A percentile compares a stretch with the other conserved stretches of the same genome.
phyloP scores from a whole-genome alignment of 805 yeast genomes.

The Candida khao-thaluensis region DNA sequence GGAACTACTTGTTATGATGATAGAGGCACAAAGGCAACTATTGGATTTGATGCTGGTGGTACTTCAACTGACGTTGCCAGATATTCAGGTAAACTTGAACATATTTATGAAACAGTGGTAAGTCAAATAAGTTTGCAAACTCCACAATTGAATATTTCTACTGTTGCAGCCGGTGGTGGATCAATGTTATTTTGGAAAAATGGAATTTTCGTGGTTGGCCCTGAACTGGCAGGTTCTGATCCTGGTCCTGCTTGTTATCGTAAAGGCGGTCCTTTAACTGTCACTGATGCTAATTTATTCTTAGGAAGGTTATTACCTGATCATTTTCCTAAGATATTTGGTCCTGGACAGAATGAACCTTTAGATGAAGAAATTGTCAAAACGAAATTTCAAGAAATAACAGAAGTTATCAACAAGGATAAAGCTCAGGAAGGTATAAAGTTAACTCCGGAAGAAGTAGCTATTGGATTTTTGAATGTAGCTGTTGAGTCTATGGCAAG shows the following conservation, averaged over 20 bases:
- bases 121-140: constrained; percentile 45
- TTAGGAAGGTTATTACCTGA: constrained; percentile 37
- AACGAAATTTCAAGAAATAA: constrained; percentile 48
- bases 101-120: constrained; percentile 45
- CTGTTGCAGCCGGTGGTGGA: constrained; percentile 50
- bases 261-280: constrained; percentile 40
- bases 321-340: constrained; percentile 38
- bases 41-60: constrained; percentile 47
- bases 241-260: constrained; percentile 44
- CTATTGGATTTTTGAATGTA: constrained; percentile 33
- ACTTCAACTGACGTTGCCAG: constrained; percentile 48
- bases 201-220: constrained; percentile 41
- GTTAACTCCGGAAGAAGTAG: constrained; percentile 32
- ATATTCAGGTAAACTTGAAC: constrained; percentile 39
- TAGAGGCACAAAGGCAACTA: constrained; percentile 25
- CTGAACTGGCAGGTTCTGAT: constrained; percentile 41
- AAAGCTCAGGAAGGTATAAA: constrained; percentile 18
- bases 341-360: constrained; percentile 34
- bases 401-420: constrained; percentile 45
- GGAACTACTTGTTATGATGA: constrained; percentile 73
- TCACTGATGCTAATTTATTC: constrained; percentile 39
- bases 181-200: constrained; percentile 38
- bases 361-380: constrained; percentile 43
- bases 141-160: constrained; percentile 44
- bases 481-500: constrained; percentile 37